A percentile compares a stretch with the other conserved stretches of the same genome.
Evolutionary conservation across 768 basidiomycete genomes (phyloP).

Genomic region (Coprinellus micaceus): DNA sequence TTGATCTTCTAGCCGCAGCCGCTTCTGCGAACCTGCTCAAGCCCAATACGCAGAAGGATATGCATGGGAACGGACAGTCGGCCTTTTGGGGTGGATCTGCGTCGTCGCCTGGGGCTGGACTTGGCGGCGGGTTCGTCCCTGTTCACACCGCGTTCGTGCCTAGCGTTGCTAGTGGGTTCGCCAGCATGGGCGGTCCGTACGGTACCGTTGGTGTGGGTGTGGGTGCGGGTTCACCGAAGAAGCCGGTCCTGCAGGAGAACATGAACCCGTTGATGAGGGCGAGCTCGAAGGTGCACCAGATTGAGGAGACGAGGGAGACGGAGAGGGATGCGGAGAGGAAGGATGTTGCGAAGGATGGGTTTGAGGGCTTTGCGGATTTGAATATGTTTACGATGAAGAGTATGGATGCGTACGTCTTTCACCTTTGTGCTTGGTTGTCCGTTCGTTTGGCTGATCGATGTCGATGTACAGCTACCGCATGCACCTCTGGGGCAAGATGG

Average conservation of each 20-base stretch:
- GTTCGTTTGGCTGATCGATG: constrained; percentile 11
- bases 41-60: constrained; percentile 75
- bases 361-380: constrained; percentile 75
- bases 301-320: constrained; percentile 2
- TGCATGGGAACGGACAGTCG: constrained; percentile 24
- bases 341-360: constrained; percentile 35
- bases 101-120: no score
- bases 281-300: constrained; percentile 39
- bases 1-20: no score
- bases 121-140: constrained; percentile 59
- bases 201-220: constrained; percentile 5
- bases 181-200: not conserved
- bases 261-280: constrained; percentile 57
- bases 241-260: constrained; percentile 60
- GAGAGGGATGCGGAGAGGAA: constrained; percentile 10
- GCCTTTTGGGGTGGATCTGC: constrained; percentile 90
- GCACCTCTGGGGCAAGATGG: constrained; percentile 92
- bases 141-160: constrained; percentile 84
- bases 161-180: constrained; percentile 38
- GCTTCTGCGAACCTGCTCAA: constrained; percentile 37
- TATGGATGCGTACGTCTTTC: constrained; percentile 65
- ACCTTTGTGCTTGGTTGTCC: constrained; percentile 8
- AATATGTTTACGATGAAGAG: constrained; percentile 88
- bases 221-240: constrained; percentile 17
- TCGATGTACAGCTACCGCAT: constrained; percentile 58